Evolutionary conservation across 805 yeast genomes (phyloP).

Genomic region (Ogataea trehalophila): DNA sequence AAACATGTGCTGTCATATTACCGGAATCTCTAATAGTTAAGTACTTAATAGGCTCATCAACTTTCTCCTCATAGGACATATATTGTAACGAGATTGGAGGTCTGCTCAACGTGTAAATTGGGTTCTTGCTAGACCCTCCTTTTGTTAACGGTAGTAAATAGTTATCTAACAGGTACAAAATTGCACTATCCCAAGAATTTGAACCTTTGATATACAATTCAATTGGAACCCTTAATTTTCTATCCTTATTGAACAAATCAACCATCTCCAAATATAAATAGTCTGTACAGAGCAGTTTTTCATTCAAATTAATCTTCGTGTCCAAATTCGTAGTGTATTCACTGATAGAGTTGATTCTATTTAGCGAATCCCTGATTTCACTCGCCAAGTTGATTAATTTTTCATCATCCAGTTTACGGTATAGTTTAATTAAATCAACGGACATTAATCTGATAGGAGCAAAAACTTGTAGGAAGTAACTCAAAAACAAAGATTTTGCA

Average conservation of each 20-base stretch:
- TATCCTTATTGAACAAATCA: constrained; percentile 25
- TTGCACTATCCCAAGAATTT: constrained; percentile 39
- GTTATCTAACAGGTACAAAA: constrained; percentile 37
- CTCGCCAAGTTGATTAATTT: constrained; percentile 10
- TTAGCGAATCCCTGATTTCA: constrained; percentile 16
- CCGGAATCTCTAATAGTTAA: constrained; percentile 22
- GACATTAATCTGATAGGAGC: constrained; percentile 26
- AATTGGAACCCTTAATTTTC: constrained; percentile 24
- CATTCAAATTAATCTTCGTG: constrained; percentile 27
- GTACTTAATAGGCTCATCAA: constrained; percentile 13
- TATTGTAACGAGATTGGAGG: constrained; percentile 29
- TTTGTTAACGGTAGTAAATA: constrained; percentile 23
- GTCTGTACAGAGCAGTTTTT: constrained; percentile 26
- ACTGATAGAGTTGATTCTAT: constrained; percentile 23
- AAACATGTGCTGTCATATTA: constrained; percentile 12
- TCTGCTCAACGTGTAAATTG: constrained; percentile 17
- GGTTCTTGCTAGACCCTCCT: constrained; percentile 13
- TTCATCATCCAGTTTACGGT: constrained; percentile 15
- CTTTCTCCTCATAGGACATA: constrained; percentile 11
- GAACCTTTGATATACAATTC: constrained; percentile 16
- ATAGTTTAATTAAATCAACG: constrained; percentile 19
- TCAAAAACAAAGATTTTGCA: constrained; percentile 26
- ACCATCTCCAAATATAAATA: constrained; percentile 28
- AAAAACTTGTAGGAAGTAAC: constrained; percentile 28
- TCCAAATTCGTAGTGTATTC: constrained; percentile 29